phyloP scores from a whole-genome alignment of 768 basidiomycete species.

The Coprinopsis sp. region DNA sequence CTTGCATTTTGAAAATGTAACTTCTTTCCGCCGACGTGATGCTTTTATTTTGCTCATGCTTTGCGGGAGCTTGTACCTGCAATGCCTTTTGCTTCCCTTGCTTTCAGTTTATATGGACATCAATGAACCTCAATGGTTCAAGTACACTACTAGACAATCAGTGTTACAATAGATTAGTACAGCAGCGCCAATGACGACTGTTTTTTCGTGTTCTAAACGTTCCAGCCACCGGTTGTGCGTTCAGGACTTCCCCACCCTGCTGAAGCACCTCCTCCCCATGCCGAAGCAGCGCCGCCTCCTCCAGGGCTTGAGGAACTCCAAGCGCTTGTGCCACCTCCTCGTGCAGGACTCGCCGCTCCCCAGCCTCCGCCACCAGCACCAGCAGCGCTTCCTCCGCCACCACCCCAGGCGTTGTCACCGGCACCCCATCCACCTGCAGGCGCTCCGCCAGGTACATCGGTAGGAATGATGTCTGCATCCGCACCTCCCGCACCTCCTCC shows the following conservation, averaged over 20 bases:
- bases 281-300: slow-evolving; percentile 19
- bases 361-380: slow-evolving; percentile 23
- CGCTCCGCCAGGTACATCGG: slow-evolving; percentile 56
- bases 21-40: no score
- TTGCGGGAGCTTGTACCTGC: no score
- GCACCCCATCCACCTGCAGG: slow-evolving; percentile 34
- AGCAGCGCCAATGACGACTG: no score
- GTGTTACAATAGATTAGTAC: no score
- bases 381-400: slow-evolving; percentile 15
- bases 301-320: slow-evolving; percentile 13
- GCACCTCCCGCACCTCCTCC: slow-evolving; percentile 11
- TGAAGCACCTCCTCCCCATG: slow-evolving; percentile 24
- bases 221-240: neutral
- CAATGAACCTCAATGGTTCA: no score
- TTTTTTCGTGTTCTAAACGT: neutral
- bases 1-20: no score
- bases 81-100: no score
- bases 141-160: no score
- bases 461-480: no score
- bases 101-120: no score
- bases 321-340: slow-evolving; percentile 12
- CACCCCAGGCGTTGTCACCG: slow-evolving; percentile 21
- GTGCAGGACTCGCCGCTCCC: slow-evolving; percentile 20
- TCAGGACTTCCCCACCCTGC: neutral
- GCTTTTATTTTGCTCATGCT: no score